Conservation (phyloP, 257 asterid genomes). For the Ligustrum vulgare region DNA sequence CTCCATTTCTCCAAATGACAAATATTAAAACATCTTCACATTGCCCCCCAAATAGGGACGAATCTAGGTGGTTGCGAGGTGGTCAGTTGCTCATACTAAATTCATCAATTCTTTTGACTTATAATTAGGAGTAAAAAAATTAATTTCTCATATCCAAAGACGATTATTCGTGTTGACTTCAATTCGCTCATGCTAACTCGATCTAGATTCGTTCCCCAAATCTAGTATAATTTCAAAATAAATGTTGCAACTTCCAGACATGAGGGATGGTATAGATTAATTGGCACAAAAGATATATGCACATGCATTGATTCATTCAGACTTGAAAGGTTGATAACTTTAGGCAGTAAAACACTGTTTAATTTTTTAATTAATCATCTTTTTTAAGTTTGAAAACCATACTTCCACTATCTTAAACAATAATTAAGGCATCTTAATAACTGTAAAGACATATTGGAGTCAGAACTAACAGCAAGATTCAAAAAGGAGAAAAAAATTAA, state of each 20-base stretch:
- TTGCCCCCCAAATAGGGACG: neutral
- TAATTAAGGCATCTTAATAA: conserved; percentile 35
- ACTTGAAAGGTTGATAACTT: conserved; percentile 36
- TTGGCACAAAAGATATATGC: conserved; percentile 20
- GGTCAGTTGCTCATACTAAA: too few relatives aligned
- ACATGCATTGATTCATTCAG: conserved; percentile 44
- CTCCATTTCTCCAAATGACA: too few relatives aligned
- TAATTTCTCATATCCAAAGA: too few relatives aligned
- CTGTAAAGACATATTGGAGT: conserved; percentile 41
- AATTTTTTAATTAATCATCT: conserved; percentile 31
- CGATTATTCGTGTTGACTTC: too few relatives aligned
- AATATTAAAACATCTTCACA: neutral
- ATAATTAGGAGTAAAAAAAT: too few relatives aligned
- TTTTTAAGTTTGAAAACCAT: conserved; percentile 14
- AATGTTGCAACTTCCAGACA: conserved; percentile 29
- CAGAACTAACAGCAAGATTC: conserved; percentile 17
- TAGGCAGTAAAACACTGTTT: conserved; percentile 41
- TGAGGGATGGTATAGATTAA: conserved; percentile 22
- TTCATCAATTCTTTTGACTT: too few relatives aligned
- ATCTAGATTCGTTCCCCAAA: neutral
- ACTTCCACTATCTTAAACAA: conserved; percentile 25
- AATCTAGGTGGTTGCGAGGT: too few relatives aligned
- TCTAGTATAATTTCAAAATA: neutral
- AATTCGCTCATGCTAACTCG: too few relatives aligned
- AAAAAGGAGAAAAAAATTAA: neutral